A percentile compares a stretch with the other conserved stretches of the same genome.
These are phyloP conservation scores for Pouteria campechiana DNA, from an alignment of 179 eudicot species.

Conservation along the genomic window DNA sequence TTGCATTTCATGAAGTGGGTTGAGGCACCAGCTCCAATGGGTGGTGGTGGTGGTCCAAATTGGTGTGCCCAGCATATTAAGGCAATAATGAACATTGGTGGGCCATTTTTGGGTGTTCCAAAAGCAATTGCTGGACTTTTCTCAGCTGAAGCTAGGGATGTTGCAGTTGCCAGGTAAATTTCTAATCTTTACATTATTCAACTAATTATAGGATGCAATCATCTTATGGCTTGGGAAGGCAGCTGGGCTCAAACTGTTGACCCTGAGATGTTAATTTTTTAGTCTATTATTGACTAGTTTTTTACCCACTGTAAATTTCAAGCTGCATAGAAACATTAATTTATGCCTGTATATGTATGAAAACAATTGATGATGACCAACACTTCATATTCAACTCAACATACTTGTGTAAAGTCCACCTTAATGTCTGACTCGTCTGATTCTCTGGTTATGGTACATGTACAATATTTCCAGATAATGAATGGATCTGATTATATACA, in stretches of 20 bases:
- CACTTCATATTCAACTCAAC: too few relatives aligned
- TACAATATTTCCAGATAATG: too few relatives aligned
- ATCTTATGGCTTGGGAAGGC: too few relatives aligned
- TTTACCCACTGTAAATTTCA: not conserved
- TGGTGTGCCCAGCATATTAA: conserved; percentile 90
- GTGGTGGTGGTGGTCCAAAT: conserved; percentile 90
- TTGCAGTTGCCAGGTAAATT: conserved; percentile 93
- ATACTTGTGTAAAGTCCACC: too few relatives aligned
- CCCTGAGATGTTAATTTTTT: not conserved
- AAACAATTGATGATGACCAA: too few relatives aligned
- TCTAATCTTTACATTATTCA: too few relatives aligned
- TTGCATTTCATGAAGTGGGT: conserved; percentile 99
- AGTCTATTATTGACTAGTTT: not conserved
- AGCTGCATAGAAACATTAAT: not conserved
- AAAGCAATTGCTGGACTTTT: conserved; percentile 75
- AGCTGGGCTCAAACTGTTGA: not conserved
- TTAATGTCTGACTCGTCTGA: too few relatives aligned
- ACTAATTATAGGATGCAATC: too few relatives aligned
- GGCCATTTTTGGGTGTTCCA: conserved; percentile 93
- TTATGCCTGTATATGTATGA: not conserved
- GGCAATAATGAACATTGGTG: conserved; percentile 92
- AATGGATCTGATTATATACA: too few relatives aligned
- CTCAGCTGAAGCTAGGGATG: conserved; percentile 94
- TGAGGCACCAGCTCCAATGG: conserved; percentile 96
- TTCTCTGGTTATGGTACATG: too few relatives aligned